Percentiles rank a stretch among this genome's conserved stretches.
Conservation (phyloP, 352 stramenopile genomes). For the Phytopythium oedochilum region DNA sequence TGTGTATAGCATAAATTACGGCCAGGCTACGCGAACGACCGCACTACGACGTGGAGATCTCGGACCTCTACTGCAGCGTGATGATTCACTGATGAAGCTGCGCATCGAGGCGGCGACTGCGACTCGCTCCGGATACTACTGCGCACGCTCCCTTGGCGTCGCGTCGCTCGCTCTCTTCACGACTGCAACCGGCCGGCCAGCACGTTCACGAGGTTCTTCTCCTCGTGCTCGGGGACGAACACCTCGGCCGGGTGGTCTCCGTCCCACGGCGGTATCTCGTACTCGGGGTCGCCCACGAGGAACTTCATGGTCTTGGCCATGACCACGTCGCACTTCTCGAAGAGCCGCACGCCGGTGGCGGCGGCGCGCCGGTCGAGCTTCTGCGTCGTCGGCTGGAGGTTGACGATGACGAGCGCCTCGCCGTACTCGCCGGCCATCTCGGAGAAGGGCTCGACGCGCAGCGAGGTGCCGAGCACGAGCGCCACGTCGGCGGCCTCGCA, state of each 20-base stretch:
- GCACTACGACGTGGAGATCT: background rate
- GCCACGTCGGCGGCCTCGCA: slow-evolving; percentile 72
- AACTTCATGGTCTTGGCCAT: slow-evolving; percentile 76
- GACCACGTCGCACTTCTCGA: slow-evolving; percentile 69
- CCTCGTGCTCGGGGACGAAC: slow-evolving; percentile 72
- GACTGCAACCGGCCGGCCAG: slow-evolving; percentile 51
- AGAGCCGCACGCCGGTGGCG: slow-evolving; percentile 58
- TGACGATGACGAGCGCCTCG: slow-evolving; percentile 69
- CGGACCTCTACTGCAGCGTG: background rate
- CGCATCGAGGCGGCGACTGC: background rate
- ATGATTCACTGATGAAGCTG: too few species aligned
- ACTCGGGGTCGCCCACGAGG: slow-evolving; percentile 39
- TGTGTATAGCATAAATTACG: background rate
- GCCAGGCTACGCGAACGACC: background rate
- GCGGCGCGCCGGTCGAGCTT: slow-evolving; percentile 72
- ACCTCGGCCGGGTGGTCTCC: slow-evolving; percentile 50
- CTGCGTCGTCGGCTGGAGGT: slow-evolving; percentile 60
- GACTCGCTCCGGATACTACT: too few species aligned
- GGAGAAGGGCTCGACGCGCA: slow-evolving; percentile 74
- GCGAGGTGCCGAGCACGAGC: slow-evolving; percentile 71
- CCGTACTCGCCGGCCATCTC: slow-evolving; percentile 80
- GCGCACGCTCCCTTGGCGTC: too few species aligned
- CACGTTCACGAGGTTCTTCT: slow-evolving; percentile 73
- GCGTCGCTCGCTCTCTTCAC: too few species aligned
- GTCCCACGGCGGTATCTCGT: slow-evolving; percentile 55